These are phyloP conservation scores for Phytopythium ostracodes DNA, from an alignment of 352 stramenopile genomes.

Conservation along the genomic window DNA sequence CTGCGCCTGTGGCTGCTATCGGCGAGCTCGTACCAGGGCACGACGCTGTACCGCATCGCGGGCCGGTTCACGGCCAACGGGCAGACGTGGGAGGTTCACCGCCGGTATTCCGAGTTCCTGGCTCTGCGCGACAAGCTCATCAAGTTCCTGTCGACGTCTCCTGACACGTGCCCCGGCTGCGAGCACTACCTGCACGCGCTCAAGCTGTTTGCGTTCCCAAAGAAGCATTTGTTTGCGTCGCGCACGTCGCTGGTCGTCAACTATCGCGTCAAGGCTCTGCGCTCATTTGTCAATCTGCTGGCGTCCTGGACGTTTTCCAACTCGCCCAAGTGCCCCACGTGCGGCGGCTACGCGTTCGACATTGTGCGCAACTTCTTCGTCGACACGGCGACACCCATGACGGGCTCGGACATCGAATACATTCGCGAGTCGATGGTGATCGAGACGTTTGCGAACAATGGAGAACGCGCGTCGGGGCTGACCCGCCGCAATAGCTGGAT, in stretches of 20 bases:
- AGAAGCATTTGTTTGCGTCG: slow-evolving; percentile 84
- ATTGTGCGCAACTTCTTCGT: slow-evolving; percentile 78
- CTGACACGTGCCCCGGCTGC: slow-evolving; percentile 76
- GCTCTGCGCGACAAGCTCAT: slow-evolving; percentile 66
- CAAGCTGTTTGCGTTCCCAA: slow-evolving; percentile 78
- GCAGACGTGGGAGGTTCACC: slow-evolving; percentile 79
- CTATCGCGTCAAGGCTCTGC: slow-evolving; percentile 80
- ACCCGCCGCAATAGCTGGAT: slow-evolving; percentile 52
- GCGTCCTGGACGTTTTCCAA: slow-evolving; percentile 81
- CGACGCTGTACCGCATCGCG: slow-evolving; percentile 66
- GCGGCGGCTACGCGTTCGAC: slow-evolving; percentile 75
- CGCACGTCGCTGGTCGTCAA: slow-evolving; percentile 73
- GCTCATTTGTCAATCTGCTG: slow-evolving; percentile 80
- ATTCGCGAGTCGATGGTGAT: slow-evolving; percentile 65
- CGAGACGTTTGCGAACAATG: slow-evolving; percentile 43
- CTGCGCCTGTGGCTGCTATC: slow-evolving; percentile 73
- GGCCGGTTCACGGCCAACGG: slow-evolving; percentile 58
- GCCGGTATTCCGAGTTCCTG: slow-evolving; percentile 84
- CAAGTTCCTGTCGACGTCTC: slow-evolving; percentile 67
- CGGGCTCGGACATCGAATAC: slow-evolving; percentile 58
- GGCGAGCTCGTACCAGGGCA: slow-evolving; percentile 38
- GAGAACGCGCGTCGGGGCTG: slow-evolving; percentile 21
- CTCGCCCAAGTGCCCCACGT: slow-evolving; percentile 80
- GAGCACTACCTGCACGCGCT: slow-evolving; percentile 77
- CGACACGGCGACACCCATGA: slow-evolving; percentile 44